phyloP scores from a whole-genome alignment of 345 rosid genomes.

The Cardamine occulta region DNA sequence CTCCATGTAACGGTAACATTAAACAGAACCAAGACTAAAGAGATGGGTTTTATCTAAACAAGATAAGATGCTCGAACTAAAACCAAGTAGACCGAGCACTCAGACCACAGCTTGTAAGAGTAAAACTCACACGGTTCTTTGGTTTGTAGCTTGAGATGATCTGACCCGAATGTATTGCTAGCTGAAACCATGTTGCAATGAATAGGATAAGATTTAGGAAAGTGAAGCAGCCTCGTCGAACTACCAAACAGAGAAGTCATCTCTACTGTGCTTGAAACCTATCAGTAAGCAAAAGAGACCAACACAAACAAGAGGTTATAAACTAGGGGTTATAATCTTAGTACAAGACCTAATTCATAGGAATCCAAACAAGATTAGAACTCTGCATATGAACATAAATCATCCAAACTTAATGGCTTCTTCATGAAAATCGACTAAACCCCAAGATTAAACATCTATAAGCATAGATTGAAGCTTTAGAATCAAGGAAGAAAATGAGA shows the following conservation, averaged over 20 bases:
- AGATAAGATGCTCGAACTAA: slow-evolving; percentile 13
- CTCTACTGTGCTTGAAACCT: slow-evolving; percentile 42
- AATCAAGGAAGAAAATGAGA: not conserved
- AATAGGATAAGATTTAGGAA: slow-evolving; percentile 34
- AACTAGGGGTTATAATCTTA: not conserved
- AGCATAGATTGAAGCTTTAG: slow-evolving; percentile 2
- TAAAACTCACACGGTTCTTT: slow-evolving; percentile 50
- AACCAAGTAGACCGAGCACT: slow-evolving; percentile 6
- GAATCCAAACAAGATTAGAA: not conserved
- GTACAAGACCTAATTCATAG: not conserved
- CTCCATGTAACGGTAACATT: slow-evolving; percentile 42
- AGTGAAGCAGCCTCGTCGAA: slow-evolving; percentile 37
- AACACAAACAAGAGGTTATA: slow-evolving; percentile 2
- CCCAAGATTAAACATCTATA: not conserved
- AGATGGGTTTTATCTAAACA: not conserved
- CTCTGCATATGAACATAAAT: not conserved
- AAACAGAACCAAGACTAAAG: slow-evolving; percentile 23
- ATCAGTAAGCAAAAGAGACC: slow-evolving; percentile 7
- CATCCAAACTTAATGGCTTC: not conserved
- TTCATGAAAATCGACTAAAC: slow-evolving; percentile 7
- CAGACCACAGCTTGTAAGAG: slow-evolving; percentile 20
- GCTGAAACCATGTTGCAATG: slow-evolving; percentile 39
- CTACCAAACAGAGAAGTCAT: slow-evolving; percentile 40
- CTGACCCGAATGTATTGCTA: slow-evolving; percentile 28
- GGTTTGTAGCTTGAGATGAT: slow-evolving; percentile 41